Evolutionary conservation across 2,329 filamentous ascomycete species (phyloP).

Genomic region (Aspergillus japonicus): DNA sequence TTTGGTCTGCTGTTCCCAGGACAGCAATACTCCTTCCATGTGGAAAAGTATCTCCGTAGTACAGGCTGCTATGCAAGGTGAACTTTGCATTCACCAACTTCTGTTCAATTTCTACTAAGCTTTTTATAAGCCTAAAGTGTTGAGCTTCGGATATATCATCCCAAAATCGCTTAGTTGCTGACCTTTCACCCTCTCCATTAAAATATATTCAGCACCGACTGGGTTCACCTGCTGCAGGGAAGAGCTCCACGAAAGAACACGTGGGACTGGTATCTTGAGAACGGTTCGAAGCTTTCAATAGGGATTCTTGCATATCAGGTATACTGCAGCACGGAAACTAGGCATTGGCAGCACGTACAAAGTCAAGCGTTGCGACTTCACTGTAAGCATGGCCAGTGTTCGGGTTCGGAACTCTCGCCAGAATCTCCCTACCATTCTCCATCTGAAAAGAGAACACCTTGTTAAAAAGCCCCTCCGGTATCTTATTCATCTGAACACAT

Average conservation of each 20-base stretch:
- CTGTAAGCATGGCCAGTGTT: conserved; percentile 17
- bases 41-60: conserved; percentile 13
- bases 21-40: conserved; percentile 1
- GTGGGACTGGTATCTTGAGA: conserved; percentile 21
- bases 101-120: conserved; percentile 17
- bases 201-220: conserved; percentile 24
- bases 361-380: conserved; percentile 26
- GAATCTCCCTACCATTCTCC: conserved; percentile 13
- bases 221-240: conserved; percentile 10
- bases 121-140: conserved; percentile 20
- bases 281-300: conserved; percentile 15
- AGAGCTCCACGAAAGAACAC: conserved; percentile 19
- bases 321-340: not conserved
- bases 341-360: conserved; percentile 13
- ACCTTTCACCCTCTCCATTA: conserved; percentile 22
- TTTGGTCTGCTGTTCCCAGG: not conserved
- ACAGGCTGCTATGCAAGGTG: conserved; percentile 19
- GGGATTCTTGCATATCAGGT: not conserved
- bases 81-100: conserved; percentile 15
- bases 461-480: conserved; percentile 25
- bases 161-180: conserved; percentile 19
- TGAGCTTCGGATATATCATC: conserved; percentile 17
- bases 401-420: conserved; percentile 22
- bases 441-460: conserved; percentile 30
- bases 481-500: conserved; percentile 32